Evolutionary conservation across 768 basidiomycete species (phyloP), one percentile per base, ranked within the genome.

Genomic region (Tylopilus vinaceipallidus): DNA sequence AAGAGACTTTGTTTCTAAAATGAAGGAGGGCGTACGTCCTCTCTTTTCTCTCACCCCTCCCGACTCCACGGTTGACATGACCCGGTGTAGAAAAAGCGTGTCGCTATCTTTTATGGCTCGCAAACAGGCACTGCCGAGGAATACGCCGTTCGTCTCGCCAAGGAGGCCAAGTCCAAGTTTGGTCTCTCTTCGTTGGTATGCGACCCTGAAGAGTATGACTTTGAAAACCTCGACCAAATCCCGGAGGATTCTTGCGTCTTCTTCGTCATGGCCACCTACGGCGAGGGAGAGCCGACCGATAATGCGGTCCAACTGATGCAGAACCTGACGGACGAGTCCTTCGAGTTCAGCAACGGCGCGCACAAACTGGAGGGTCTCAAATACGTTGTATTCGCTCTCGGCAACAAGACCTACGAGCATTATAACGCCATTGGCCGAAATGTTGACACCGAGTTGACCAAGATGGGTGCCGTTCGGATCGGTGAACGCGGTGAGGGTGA

Each of bases 51-150:
- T 19, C 34, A 53, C 24, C 50, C 36, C 9, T 45, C 27, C 49
- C 33, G 29, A 27, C 46, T 24, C 52, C 34, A 53, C 44, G 30
- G 11, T 20, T 54, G 17, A 53, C 45, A 22, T 22, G 6, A 39
- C 52, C 62, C n/a, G n/a, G n/a, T n/a, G n/a, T n/a, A 98, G 95
- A 95, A 95, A 82, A 98, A 97, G 71, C 91, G 94, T 53, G 75
- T 95, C 14, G 89, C 91, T 60, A 98, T 98, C 63, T 95, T 99
- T 68, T 99, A 97, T 64, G 95, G 95, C 50, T 98, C 95, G 19
- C 95, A 99, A 66, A 99, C 95, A 0, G 95, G 95, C 49, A 99
- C 95, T 14, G 95, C 95, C 2, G 97, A 98, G 70, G 95, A 99
- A 69, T 97, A 95, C 59, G 95, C 95, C 35, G 93, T 95, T 58